Conservation (phyloP, 306 rosid genomes). For the Ammopiptanthus mongolicus region DNA sequence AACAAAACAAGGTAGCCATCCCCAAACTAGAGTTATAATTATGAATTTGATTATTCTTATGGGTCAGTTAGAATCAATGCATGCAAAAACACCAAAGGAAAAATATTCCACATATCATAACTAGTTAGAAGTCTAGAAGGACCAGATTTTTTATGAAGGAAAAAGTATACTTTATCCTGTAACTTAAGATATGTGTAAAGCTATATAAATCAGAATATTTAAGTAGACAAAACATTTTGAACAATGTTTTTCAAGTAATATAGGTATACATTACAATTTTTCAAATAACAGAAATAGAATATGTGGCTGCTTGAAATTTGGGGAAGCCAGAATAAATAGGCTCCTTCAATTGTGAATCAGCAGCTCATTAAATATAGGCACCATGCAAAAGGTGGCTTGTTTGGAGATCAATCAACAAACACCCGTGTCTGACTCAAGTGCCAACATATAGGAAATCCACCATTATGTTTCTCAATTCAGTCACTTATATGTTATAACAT, state of each 20-base stretch:
- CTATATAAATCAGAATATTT: background rate
- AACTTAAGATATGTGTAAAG: background rate
- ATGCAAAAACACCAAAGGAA: background rate
- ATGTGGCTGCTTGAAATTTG: background rate
- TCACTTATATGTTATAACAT: background rate
- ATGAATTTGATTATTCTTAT: background rate
- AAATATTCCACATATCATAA: background rate
- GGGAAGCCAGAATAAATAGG: background rate
- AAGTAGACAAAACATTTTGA: background rate
- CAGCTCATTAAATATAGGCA: constrained; percentile 11
- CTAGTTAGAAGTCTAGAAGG: background rate
- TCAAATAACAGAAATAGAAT: background rate
- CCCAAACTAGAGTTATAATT: background rate
- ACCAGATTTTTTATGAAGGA: background rate
- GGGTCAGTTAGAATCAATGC: background rate
- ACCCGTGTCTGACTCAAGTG: constrained; percentile 77
- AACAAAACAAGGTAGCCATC: background rate
- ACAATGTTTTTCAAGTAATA: constrained; percentile 26
- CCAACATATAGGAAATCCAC: constrained; percentile 16
- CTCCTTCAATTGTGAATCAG: background rate
- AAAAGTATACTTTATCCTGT: background rate
- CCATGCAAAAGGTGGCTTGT: constrained; percentile 58
- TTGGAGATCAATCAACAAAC: constrained; percentile 41
- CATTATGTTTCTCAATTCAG: background rate
- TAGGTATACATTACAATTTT: background rate